Percentiles rank a stretch among this genome's conserved stretches.
These are phyloP conservation scores for Penicillium olsonii DNA, from an alignment of 2,329 filamentous ascomycete species.

Conservation along the genomic window DNA sequence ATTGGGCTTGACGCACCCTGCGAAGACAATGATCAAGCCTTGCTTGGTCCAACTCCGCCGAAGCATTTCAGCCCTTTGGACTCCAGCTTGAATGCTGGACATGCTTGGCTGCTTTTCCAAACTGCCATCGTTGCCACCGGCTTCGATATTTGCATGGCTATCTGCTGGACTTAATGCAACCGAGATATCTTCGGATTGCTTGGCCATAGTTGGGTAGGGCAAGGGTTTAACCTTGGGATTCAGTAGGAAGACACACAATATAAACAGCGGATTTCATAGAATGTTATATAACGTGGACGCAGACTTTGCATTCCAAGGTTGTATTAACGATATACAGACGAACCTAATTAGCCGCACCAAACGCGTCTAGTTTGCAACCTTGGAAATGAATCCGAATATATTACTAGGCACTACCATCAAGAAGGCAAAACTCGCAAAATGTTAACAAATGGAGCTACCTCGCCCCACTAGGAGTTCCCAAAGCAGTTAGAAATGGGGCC, in stretches of 20 bases:
- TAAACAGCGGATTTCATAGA: neutral
- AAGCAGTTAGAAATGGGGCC: neutral
- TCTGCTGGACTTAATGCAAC: neutral
- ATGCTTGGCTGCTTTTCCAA: constrained; percentile 11
- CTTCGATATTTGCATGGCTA: neutral
- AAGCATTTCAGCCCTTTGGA: constrained; percentile 21
- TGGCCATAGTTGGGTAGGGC: neutral
- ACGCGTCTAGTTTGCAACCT: neutral
- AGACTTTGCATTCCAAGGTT: neutral
- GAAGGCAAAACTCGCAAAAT: neutral
- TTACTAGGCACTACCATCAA: neutral
- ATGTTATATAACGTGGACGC: neutral
- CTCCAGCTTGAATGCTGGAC: constrained; percentile 21
- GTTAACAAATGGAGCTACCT: neutral
- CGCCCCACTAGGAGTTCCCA: neutral
- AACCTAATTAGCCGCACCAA: neutral
- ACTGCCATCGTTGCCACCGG: neutral
- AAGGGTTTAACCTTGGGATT: neutral
- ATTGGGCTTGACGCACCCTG: constrained; percentile 8
- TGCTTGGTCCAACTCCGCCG: constrained; percentile 22
- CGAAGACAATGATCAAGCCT: constrained; percentile 19
- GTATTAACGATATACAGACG: too few species aligned
- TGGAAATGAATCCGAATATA: neutral
- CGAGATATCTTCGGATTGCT: constrained; percentile 2
- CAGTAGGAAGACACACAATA: neutral